Percentiles rank a stretch among this genome's conserved stretches.
Evolutionary conservation across 768 basidiomycete genomes (phyloP).

Genomic region (Boletus subparvulus): DNA sequence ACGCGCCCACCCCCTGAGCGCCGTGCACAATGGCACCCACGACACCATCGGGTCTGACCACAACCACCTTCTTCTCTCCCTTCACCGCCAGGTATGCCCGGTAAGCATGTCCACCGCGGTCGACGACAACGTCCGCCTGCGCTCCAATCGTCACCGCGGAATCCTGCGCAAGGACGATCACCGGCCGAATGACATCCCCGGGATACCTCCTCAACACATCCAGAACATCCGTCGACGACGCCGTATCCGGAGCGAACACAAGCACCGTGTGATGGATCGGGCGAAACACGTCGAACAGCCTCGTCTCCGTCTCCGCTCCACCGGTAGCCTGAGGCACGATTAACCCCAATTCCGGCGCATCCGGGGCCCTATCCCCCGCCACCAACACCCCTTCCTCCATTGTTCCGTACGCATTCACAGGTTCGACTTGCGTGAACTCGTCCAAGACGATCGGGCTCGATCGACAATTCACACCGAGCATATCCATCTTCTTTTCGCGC

Average conservation of each 20-base stretch:
- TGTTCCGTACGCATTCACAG: constrained; percentile 11
- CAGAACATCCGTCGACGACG: constrained; percentile 6
- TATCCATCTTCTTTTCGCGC: constrained; percentile 13
- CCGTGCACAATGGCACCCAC: no score
- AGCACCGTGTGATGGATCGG: constrained; percentile 28
- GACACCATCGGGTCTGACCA: no score
- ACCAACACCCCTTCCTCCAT: constrained; percentile 28
- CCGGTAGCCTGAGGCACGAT: constrained; percentile 5
- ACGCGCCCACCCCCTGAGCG: constrained; percentile 9
- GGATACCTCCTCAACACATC: constrained; percentile 9
- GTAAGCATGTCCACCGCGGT: constrained; percentile 40
- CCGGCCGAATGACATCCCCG: not conserved
- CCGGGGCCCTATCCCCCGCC: constrained; percentile 48
- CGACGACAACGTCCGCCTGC: constrained; percentile 36
- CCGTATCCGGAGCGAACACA: constrained; percentile 22
- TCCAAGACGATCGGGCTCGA: constrained; percentile 38
- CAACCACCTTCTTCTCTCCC: no score
- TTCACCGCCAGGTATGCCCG: constrained; percentile 7
- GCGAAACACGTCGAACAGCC: constrained; percentile 27
- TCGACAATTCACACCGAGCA: constrained; percentile 38
- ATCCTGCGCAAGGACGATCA: constrained; percentile 15
- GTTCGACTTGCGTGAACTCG: constrained; percentile 27
- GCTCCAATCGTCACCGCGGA: not conserved
- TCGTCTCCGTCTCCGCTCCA: not conserved
- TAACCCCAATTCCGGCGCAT: constrained; percentile 39